Evolutionary conservation across 352 stramenopile species (phyloP).

Genomic region (Blastocystis sp.): DNA sequence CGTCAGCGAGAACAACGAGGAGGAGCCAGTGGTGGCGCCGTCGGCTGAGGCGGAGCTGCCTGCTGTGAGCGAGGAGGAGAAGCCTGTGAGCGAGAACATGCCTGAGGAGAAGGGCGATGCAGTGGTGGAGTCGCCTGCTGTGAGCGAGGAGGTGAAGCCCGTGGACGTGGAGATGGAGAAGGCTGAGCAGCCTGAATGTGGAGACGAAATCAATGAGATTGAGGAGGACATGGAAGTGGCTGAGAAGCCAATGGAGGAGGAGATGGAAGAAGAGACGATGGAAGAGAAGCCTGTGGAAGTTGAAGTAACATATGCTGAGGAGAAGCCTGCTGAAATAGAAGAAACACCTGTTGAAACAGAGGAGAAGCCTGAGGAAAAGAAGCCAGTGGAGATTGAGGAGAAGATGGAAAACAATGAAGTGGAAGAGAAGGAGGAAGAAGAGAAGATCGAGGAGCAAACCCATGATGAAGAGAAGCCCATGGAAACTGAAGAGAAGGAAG

Average conservation of each 20-base stretch:
- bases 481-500: no score
- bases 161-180: not conserved
- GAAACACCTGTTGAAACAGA: not conserved
- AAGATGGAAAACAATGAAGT: no score
- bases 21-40: not conserved
- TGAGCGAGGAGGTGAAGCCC: not conserved
- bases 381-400: not conserved
- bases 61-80: not conserved
- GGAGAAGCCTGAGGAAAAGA: not conserved
- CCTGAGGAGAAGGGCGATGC: not conserved
- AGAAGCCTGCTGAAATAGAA: not conserved
- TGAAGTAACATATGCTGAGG: not conserved
- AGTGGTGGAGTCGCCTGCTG: not conserved
- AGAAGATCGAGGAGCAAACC: no score
- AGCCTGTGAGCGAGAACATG: not conserved
- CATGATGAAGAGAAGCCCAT: not conserved
- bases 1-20: not conserved
- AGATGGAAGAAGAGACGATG: not conserved
- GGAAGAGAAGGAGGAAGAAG: no score
- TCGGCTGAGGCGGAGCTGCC: not conserved
- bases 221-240: not conserved
- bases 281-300: not conserved
- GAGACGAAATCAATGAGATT: not conserved
- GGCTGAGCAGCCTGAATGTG: no score
- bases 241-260: not conserved